Evolutionary conservation across 1,284 basidiomycete genomes (phyloP), one percentile per base, ranked within the genome.

Genomic region (Agroathelia rolfsii): DNA sequence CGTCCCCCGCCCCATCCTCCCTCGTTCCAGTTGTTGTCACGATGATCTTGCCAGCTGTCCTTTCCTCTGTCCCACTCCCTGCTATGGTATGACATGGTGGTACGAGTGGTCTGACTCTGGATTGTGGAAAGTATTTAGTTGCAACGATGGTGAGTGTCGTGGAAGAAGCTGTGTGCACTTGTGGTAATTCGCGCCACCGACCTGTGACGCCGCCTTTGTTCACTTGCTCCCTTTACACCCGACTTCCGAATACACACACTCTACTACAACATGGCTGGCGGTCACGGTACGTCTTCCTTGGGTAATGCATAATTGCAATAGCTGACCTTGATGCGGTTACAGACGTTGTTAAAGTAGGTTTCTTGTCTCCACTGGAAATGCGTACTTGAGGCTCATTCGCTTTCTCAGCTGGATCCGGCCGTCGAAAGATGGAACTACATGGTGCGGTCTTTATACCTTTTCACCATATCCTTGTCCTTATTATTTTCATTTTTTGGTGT

Each of bases 21-120:
- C 27, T 55, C 52, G 39, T 59, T 52, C 68, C 72, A 76, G 13
- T 59, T 28, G 18, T 43, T 38, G 25, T 37, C 28, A 27, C 4
- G 32, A 23, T 5, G 20, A 32, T 66, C 61, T 32, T 54, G 45
- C 71, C 72, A 75, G 23, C 58, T 34, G 28, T 73, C 68, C 56
- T 83, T 84, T 32, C 80, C 81, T 52, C 66, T 66, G 60, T 84
- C 81, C 81, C 81, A 84, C 62, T 84, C 81, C 41, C 82, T 72
- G 55, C 80, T 79, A 59, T 80, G n/a, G 66, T 79, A 83, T 85
- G 39, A 38, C 24, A 44, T 42, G 44, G 35, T 43, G 44, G 40
- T 33, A 42, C n/a, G n/a, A n/a, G n/a, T n/a, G n/a, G n/a, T n/a
- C n/a, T n/a, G n/a, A n/a, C n/a, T n/a, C n/a, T n/a, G n/a, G n/a